A percentile compares a stretch with the other conserved stretches of the same genome.
These are phyloP conservation scores for Crithidia brevicula DNA, from an alignment of 208 protist genomes.

Conservation along the genomic window DNA sequence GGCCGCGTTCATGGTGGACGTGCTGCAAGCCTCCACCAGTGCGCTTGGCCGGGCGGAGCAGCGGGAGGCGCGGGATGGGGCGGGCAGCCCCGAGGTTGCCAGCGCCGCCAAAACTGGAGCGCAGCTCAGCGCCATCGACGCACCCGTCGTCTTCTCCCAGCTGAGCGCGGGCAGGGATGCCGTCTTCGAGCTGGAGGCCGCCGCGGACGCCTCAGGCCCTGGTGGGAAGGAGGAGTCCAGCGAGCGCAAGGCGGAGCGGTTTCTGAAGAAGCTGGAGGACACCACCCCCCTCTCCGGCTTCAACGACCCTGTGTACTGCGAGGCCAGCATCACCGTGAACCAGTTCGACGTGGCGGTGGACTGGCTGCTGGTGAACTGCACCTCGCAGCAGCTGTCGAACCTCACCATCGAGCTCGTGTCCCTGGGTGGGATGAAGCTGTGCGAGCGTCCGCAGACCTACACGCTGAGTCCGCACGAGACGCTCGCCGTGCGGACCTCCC, in stretches of 20 bases:
- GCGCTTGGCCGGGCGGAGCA: slow-evolving; percentile 43
- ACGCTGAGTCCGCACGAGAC: slow-evolving; percentile 90
- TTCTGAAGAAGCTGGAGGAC: slow-evolving; percentile 77
- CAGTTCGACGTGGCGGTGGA: slow-evolving; percentile 98
- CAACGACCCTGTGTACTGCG: slow-evolving; percentile 97
- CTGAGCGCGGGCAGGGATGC: slow-evolving; percentile 61
- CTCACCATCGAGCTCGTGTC: slow-evolving; percentile 97
- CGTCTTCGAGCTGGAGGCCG: slow-evolving; percentile 59
- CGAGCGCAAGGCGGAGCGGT: slow-evolving; percentile 60
- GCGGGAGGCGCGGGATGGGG: slow-evolving; percentile 22
- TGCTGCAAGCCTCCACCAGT: slow-evolving; percentile 76
- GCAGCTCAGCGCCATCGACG: slow-evolving; percentile 57
- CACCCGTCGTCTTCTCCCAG: slow-evolving; percentile 83
- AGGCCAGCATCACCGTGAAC: slow-evolving; percentile 97
- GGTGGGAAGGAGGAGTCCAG: slow-evolving; percentile 20
- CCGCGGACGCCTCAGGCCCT: slow-evolving; percentile 31
- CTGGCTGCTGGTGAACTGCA: slow-evolving; percentile 95
- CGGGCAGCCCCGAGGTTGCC: slow-evolving; percentile 15
- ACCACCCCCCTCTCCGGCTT: slow-evolving; percentile 96
- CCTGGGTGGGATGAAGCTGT: slow-evolving; percentile 97
- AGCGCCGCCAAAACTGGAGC: slow-evolving; percentile 3
- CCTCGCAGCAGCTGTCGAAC: slow-evolving; percentile 93
- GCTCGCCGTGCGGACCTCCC: slow-evolving; percentile 90
- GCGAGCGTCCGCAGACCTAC: slow-evolving; percentile 95
- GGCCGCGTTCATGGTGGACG: slow-evolving; percentile 56